phyloP scores from a whole-genome alignment of 805 yeast genomes.

The Blastobotrys robertii region DNA sequence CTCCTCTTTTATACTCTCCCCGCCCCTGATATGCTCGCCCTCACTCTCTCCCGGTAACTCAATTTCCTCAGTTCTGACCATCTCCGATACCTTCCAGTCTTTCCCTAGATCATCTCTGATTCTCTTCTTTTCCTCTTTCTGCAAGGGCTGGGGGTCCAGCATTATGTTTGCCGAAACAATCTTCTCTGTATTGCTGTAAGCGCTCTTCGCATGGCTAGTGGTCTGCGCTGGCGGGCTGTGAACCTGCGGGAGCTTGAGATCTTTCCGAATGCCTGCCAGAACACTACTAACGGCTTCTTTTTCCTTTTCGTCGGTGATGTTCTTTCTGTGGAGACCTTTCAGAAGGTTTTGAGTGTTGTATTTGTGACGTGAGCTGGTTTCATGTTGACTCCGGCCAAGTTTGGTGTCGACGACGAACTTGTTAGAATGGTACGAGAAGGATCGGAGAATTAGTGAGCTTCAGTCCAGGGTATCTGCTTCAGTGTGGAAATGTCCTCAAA shows the following conservation, averaged over 20 bases:
- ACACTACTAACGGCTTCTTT: no score
- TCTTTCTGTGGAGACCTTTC: constrained; percentile 21
- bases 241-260: no score
- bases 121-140: neutral
- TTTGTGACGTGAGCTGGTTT: constrained; percentile 27
- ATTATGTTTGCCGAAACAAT: neutral
- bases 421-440: no score
- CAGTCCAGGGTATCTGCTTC: no score
- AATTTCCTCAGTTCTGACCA: neutral
- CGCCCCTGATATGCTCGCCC: constrained; percentile 1
- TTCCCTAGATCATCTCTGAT: neutral
- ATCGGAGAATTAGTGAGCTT: no score
- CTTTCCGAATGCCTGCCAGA: no score
- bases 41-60: neutral
- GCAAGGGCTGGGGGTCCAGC: neutral
- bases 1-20: constrained; percentile 2
- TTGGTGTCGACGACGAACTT: constrained; percentile 33
- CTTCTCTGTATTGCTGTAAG: no score
- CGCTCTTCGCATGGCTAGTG: no score
- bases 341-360: constrained; percentile 17
- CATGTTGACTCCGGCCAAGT: constrained; percentile 28
- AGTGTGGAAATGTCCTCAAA: no score
- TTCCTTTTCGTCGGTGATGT: constrained; percentile 14
- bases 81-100: neutral
- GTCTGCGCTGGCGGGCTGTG: no score